A percentile compares a stretch with the other conserved stretches of the same genome.
Evolutionary conservation across 75 land plant species (phyloP).

Genomic region (Azolla pinnata): DNA sequence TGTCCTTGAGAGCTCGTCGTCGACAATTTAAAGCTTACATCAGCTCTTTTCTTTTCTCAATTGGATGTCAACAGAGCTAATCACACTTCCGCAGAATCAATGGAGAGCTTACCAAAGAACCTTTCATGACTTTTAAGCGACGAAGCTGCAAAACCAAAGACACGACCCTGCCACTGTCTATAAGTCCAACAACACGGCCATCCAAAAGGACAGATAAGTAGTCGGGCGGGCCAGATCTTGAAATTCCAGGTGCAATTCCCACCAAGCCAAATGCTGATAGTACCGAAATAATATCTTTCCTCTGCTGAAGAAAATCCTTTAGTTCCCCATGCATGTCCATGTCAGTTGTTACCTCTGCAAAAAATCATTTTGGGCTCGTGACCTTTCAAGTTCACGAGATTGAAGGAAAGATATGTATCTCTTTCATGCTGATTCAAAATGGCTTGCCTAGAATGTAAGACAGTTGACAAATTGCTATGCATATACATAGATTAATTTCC

Average conservation of each 20-base stretch:
- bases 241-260: constrained; percentile 47
- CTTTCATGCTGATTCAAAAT: too few relatives aligned
- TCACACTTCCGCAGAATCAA: too few relatives aligned
- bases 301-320: constrained; percentile 46
- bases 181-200: constrained; percentile 71
- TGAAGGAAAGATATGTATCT: too few relatives aligned
- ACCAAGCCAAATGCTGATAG: constrained; percentile 60
- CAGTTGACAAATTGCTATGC: too few relatives aligned
- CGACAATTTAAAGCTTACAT: too few relatives aligned
- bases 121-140: constrained; percentile 39
- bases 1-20: too few relatives aligned
- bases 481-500: too few relatives aligned
- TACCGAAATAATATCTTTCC: constrained; percentile 35
- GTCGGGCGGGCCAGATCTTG: constrained; percentile 58
- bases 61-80: too few relatives aligned
- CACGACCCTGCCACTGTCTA: constrained; percentile 35
- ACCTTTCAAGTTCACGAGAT: too few relatives aligned
- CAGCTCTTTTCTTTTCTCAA: too few relatives aligned
- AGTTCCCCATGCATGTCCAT: constrained; percentile 49
- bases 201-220: constrained; percentile 70
- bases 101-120: constrained; percentile 48
- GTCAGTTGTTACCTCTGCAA: constrained; percentile 70
- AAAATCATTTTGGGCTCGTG: too few relatives aligned
- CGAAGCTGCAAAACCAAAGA: constrained; percentile 57
- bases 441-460: too few relatives aligned